phyloP scores from a whole-genome alignment of 2,329 filamentous ascomycete genomes.

The Nigrograna mackinnonii region DNA sequence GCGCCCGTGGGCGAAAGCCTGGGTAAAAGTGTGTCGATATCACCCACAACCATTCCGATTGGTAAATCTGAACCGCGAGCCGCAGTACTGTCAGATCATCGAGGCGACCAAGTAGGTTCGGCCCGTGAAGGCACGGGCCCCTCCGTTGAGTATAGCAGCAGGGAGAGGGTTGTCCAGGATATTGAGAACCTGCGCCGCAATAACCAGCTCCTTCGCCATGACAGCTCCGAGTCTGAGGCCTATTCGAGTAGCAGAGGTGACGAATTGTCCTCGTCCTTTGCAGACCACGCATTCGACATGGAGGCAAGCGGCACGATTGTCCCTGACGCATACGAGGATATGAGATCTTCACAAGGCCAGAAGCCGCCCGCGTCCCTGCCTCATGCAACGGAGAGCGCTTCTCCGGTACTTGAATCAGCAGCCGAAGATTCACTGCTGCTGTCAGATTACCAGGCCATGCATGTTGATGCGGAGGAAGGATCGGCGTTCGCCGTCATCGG shows the following conservation, averaged over 20 bases:
- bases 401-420: constrained; percentile 25
- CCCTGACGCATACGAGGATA: constrained; percentile 32
- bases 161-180: constrained; percentile 37
- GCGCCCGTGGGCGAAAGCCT: constrained; percentile 7
- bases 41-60: constrained; percentile 30
- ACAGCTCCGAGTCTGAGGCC: constrained; percentile 44
- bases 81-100: constrained; percentile 6
- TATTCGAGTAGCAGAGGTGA: constrained; percentile 35
- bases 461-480: constrained; percentile 34
- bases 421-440: constrained; percentile 33
- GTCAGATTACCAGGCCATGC: constrained; percentile 40
- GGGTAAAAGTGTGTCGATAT: constrained; percentile 26
- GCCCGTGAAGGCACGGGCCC: constrained; percentile 16
- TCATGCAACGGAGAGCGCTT: constrained; percentile 25
- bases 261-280: constrained; percentile 26
- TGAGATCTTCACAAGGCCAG: constrained; percentile 24
- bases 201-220: constrained; percentile 44
- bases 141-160: constrained; percentile 22
- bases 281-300: constrained; percentile 39
- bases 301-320: constrained; percentile 48
- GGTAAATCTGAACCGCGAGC: constrained; percentile 5
- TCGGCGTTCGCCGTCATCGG: constrained; percentile 45
- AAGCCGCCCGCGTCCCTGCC: constrained; percentile 19
- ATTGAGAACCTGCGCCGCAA: constrained; percentile 43
- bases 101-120: constrained; percentile 11